phyloP scores from a whole-genome alignment of 805 yeast genomes.

The Candida orba region DNA sequence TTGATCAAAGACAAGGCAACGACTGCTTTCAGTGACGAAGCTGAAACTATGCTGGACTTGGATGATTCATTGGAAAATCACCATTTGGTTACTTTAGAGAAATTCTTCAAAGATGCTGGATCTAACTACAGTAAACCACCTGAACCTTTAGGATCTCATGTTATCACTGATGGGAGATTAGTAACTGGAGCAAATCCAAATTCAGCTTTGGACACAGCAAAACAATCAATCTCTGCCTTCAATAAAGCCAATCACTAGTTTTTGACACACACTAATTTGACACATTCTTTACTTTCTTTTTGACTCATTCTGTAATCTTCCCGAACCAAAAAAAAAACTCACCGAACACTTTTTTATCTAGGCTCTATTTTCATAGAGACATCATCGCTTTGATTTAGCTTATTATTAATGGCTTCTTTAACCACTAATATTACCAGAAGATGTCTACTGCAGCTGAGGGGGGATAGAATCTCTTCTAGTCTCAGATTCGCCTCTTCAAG shows the following conservation, averaged over 20 bases:
- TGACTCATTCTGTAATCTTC: too few species aligned
- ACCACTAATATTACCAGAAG: background rate
- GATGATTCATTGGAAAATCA: slow-evolving; percentile 19
- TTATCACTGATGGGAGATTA: slow-evolving; percentile 48
- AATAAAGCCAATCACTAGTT: too few species aligned
- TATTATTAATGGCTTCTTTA: background rate
- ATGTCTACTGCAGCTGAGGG: background rate
- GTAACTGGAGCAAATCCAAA: slow-evolving; percentile 66
- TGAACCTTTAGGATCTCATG: slow-evolving; percentile 44
- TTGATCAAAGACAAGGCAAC: slow-evolving; percentile 45
- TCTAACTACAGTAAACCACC: slow-evolving; percentile 40
- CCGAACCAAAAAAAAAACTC: too few species aligned
- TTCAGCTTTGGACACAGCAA: slow-evolving; percentile 44
- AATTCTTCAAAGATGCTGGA: slow-evolving; percentile 31
- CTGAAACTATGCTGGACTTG: slow-evolving; percentile 32
- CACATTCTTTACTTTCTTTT: background rate
- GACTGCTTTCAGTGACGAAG: slow-evolving; percentile 52
- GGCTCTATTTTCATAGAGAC: too few species aligned
- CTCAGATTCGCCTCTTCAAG: background rate
- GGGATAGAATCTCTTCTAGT: background rate
- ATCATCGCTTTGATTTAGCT: too few species aligned
- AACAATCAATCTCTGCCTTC: slow-evolving; percentile 27
- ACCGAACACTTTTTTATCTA: too few species aligned
- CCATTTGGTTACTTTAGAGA: slow-evolving; percentile 32
- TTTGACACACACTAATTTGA: too few species aligned